Base-by-base conservation (phyloP, 768 basidiomycete species). In the Trametes maxima region DNA sequence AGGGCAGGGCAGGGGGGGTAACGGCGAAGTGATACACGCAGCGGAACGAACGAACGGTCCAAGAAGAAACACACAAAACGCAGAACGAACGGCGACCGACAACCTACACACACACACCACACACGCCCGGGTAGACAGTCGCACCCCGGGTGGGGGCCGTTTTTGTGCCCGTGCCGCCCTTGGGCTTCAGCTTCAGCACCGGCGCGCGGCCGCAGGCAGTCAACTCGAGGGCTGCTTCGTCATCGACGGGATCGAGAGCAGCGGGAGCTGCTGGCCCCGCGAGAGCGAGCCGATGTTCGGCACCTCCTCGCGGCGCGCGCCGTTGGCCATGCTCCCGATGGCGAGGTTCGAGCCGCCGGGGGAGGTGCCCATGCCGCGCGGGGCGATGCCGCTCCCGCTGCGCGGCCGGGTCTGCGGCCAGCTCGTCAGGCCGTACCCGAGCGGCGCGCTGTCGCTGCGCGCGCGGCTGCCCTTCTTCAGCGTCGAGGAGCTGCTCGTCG, bases 361-460 rank as follows among this genome's bases (percentile, higher is more conserved):
- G 8, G 46, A 28, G 59, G 17, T 19, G 21, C 50, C 24, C 25
- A 39, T 48, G 12, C 63, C 62, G 4, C 66, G 63, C 43, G 67
- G 63, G 19, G 68, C 73, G 21, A 76, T 65, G 45, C 75, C 75
- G 67, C 75, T 76, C 54, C 76, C 76, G 67, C 75, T 76, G 25
- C 76, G 60, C 53, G 76, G 76, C 28, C 76, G 65, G 44, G 70
- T 71, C 56, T 68, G 67, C 36, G 74, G 64, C 76, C 78, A 73
- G 65, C 65, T 75, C 7, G 64, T 57, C 37, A 71, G 64, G 60
- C 68, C 80, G 68, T 86, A 85, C 44, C 86, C 86, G 36, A 89
- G 72, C 40, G 88, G 88, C 17, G 88, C 84, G 35, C 83, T 85
- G 67, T 89, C 87, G 67, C 86, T 88, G 67, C 87, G 74, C 35